Percentiles rank a stretch among this genome's conserved stretches.
Evolutionary conservation across 192 early-diverging fungal species (phyloP).

Genomic region (Mortierella alpina): DNA sequence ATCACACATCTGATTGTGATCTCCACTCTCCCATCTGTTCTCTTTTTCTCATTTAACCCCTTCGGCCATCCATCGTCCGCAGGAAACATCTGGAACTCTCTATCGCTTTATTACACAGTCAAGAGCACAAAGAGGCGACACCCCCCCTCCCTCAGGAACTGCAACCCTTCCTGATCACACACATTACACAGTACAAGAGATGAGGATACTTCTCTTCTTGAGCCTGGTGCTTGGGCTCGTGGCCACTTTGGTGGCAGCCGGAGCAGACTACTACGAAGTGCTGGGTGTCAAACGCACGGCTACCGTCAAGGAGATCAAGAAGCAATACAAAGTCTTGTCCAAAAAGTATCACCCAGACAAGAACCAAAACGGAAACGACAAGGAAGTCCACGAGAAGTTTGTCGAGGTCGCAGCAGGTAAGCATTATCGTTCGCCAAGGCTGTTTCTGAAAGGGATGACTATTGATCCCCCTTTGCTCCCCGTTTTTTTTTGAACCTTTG

Average conservation of each 20-base stretch:
- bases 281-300: constrained; percentile 87
- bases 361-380: constrained; percentile 81
- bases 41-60: too few species aligned
- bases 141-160: too few species aligned
- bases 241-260: constrained; percentile 27
- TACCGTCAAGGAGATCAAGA: constrained; percentile 88
- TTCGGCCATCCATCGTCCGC: neutral
- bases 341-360: constrained; percentile 91
- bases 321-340: constrained; percentile 91
- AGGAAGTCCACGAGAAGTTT: constrained; percentile 87
- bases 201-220: constrained; percentile 35
- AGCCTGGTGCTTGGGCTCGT: constrained; percentile 23
- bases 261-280: constrained; percentile 87
- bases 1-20: too few species aligned
- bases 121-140: neutral
- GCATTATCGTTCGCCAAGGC: neutral
- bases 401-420: constrained; percentile 86
- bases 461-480: neutral
- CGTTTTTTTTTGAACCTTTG: neutral
- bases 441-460: neutral
- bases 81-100: neutral
- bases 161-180: too few species aligned
- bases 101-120: neutral
- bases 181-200: neutral
- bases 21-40: too few species aligned